Conservation (phyloP, 306 rosid genomes). For the Lathyrus tuberosus region DNA sequence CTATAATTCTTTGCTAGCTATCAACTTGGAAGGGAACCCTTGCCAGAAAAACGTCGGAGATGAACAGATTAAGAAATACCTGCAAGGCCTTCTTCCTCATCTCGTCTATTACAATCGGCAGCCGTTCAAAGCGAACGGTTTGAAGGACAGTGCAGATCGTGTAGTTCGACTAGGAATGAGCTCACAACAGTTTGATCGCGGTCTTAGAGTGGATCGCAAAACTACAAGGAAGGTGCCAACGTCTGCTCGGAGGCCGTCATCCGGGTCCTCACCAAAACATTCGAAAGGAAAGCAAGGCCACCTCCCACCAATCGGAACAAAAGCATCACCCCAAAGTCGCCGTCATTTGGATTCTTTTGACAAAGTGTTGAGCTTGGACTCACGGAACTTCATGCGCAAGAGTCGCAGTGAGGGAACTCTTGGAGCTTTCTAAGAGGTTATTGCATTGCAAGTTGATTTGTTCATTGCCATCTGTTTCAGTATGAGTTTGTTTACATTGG, state of each 20-base stretch:
- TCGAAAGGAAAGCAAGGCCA: conserved; percentile 57
- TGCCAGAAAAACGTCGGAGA: conserved; percentile 95
- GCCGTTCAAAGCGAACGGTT: conserved; percentile 52
- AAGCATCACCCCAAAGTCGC: conserved; percentile 48
- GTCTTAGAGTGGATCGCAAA: conserved; percentile 74
- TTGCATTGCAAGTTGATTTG: conserved; percentile 23
- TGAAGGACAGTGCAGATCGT: conserved; percentile 74
- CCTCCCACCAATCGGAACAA: conserved; percentile 64
- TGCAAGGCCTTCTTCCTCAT: conserved; percentile 91
- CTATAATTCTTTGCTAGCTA: conserved; percentile 82
- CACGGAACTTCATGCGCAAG: conserved; percentile 60
- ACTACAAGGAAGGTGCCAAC: conserved; percentile 46
- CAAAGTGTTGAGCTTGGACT: conserved; percentile 40
- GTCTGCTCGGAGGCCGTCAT: conserved; percentile 48
- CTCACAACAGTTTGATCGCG: conserved; percentile 74
- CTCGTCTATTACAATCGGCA: conserved; percentile 79
- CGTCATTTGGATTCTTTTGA: conserved; percentile 45
- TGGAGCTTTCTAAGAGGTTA: conserved; percentile 56
- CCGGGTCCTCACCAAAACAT: conserved; percentile 47
- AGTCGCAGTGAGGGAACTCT: conserved; percentile 81
- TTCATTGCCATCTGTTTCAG: not conserved
- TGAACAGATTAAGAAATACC: conserved; percentile 84
- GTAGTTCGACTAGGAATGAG: conserved; percentile 65
- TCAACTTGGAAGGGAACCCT: conserved; percentile 92
- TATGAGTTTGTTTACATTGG: too few species aligned